Evolutionary conservation across 179 eudicot genomes (phyloP).

Genomic region (Beta lomatogona): DNA sequence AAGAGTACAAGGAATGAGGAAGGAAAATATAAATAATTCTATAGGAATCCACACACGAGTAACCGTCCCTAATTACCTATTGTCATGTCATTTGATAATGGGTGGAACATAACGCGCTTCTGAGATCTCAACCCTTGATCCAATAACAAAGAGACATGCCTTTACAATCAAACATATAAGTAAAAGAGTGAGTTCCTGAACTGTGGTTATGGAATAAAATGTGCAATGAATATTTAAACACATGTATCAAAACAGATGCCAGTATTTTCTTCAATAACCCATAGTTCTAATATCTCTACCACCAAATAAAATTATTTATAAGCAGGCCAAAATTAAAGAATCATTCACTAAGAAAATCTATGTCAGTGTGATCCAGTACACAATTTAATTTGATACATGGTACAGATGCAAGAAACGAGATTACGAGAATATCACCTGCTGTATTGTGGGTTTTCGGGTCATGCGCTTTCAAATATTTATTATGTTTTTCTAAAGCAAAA

Average conservation of each 20-base stretch:
- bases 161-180: constrained; percentile 35
- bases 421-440: too few species aligned
- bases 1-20: neutral
- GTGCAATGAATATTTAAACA: neutral
- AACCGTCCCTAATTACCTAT: constrained; percentile 52
- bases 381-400: neutral
- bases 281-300: neutral
- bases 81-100: constrained; percentile 82
- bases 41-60: neutral
- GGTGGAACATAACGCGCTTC: constrained; percentile 80
- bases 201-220: neutral
- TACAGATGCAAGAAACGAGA: neutral
- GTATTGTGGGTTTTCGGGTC: too few species aligned
- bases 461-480: too few species aligned
- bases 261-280: neutral
- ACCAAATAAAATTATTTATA: neutral
- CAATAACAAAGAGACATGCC: constrained; percentile 75
- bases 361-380: neutral
- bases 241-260: neutral
- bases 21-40: neutral
- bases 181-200: constrained; percentile 14
- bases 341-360: neutral
- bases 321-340: neutral
- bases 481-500: too few species aligned
- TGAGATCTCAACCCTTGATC: constrained; percentile 81